Conservation (phyloP, 768 basidiomycete genomes). For the Pulveroboletus sp. region DNA sequence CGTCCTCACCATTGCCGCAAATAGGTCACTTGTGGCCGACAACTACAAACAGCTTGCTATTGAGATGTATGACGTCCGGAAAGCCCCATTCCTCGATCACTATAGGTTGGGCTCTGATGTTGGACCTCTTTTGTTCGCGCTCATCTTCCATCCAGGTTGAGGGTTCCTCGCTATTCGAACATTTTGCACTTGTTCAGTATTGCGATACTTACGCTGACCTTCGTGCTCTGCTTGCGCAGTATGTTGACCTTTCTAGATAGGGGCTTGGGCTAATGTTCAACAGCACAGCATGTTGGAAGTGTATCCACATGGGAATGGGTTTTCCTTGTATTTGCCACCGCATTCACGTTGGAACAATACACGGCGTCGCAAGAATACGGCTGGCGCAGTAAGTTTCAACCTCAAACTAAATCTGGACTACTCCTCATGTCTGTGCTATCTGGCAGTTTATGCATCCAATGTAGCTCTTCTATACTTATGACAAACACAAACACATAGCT, state of each 20-base stretch:
- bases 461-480: slow-evolving; percentile 35
- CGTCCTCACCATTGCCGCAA: slow-evolving; percentile 56
- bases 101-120: slow-evolving; percentile 48
- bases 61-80: slow-evolving; percentile 63
- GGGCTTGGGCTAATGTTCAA: slow-evolving; percentile 2
- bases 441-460: slow-evolving; percentile 76
- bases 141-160: slow-evolving; percentile 43
- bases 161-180: slow-evolving; percentile 76
- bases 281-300: slow-evolving; percentile 52
- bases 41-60: slow-evolving; percentile 81
- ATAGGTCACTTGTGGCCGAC: slow-evolving; percentile 79
- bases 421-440: slow-evolving; percentile 1
- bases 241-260: slow-evolving; percentile 23
- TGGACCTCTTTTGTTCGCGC: neutral
- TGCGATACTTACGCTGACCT: slow-evolving; percentile 57
- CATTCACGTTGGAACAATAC: slow-evolving; percentile 84
- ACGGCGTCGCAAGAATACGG: slow-evolving; percentile 84
- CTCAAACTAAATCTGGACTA: neutral
- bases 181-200: slow-evolving; percentile 80
- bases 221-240: slow-evolving; percentile 75
- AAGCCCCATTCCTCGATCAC: slow-evolving; percentile 75
- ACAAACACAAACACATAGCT: neutral
- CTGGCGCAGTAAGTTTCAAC: slow-evolving; percentile 68
- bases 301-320: slow-evolving; percentile 61
- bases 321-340: slow-evolving; percentile 72